Evolutionary conservation across 1,139 yeast species (phyloP).

Genomic region (Meyerozyma guilliermondii): DNA sequence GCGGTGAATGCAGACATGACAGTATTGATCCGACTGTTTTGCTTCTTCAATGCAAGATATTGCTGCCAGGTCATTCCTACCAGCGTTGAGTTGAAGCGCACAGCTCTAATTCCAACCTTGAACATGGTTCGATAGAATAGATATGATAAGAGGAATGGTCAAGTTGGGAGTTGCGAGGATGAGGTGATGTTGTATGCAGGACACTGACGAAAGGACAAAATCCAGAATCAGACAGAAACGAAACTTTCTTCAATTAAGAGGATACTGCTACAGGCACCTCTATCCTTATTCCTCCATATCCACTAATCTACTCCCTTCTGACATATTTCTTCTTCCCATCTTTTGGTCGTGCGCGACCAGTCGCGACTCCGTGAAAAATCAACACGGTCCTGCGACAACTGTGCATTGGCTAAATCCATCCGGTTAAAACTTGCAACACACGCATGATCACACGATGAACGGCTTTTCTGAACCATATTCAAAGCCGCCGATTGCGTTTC

Average conservation of each 20-base stretch:
- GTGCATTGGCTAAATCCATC: background rate
- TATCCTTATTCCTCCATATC: no score
- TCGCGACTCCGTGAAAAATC: background rate
- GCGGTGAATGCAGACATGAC: slow-evolving; percentile 68
- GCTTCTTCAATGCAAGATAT: slow-evolving; percentile 70
- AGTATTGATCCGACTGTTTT: slow-evolving; percentile 65
- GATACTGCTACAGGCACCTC: no score
- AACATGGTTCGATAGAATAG: background rate
- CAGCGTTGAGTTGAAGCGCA: slow-evolving; percentile 22
- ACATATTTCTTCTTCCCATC: no score
- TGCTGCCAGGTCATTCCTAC: slow-evolving; percentile 61
- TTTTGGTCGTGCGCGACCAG: background rate
- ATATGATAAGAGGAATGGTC: background rate
- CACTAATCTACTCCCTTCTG: no score
- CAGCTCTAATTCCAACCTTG: slow-evolving; percentile 2
- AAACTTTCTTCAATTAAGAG: no score
- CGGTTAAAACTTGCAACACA: background rate
- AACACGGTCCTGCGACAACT: background rate
- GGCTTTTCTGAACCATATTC: slow-evolving; percentile 1
- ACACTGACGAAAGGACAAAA: slow-evolving; percentile 3
- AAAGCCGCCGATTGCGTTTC: slow-evolving; percentile 13
- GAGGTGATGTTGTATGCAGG: slow-evolving; percentile 2
- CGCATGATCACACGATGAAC: background rate
- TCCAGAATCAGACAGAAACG: no score
- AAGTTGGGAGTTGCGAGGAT: background rate